Evolutionary conservation across 73 alveolate genomes (phyloP).

Genomic region (Stentor roeselii): DNA sequence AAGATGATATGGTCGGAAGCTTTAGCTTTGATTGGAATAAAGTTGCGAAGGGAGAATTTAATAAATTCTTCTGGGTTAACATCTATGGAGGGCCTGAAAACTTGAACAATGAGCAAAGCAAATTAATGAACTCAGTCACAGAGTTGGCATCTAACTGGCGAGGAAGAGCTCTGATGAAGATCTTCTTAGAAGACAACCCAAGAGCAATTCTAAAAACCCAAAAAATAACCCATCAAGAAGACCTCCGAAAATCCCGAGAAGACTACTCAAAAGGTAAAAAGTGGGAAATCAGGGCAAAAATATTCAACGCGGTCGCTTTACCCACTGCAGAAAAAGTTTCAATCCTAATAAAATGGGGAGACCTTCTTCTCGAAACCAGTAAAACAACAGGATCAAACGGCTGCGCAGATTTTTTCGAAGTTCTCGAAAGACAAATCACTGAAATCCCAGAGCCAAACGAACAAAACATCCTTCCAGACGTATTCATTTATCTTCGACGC

Average conservation of each 20-base stretch:
- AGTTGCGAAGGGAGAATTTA: constrained; percentile 26
- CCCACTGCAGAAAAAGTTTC: constrained; percentile 46
- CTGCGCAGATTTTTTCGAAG: constrained; percentile 56
- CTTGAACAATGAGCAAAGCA: constrained; percentile 53
- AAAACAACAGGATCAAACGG: constrained; percentile 37
- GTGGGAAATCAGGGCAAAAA: constrained; percentile 60
- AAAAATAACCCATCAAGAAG: constrained; percentile 46
- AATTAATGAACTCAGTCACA: constrained; percentile 76
- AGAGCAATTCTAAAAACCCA: constrained; percentile 51
- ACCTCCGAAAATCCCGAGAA: constrained; percentile 36
- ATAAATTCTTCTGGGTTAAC: constrained; percentile 56
- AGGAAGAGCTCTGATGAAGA: constrained; percentile 82
- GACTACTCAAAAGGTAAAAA: constrained; percentile 25
- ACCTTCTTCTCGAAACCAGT: constrained; percentile 34
- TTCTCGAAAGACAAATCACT: constrained; percentile 29
- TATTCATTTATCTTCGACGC: constrained; percentile 47
- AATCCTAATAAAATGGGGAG: constrained; percentile 57
- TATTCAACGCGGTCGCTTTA: constrained; percentile 58
- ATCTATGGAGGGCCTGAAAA: constrained; percentile 80
- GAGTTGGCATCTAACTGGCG: constrained; percentile 83
- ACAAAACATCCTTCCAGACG: constrained; percentile 38
- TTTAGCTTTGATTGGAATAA: constrained; percentile 43
- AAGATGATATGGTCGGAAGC: constrained; percentile 62
- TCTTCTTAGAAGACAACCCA: constrained; percentile 44
- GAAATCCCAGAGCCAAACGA: constrained; percentile 38